Evolutionary conservation across 371 early-diverging fungal genomes (phyloP).

Genomic region (Choanephora cucurbitarum): DNA sequence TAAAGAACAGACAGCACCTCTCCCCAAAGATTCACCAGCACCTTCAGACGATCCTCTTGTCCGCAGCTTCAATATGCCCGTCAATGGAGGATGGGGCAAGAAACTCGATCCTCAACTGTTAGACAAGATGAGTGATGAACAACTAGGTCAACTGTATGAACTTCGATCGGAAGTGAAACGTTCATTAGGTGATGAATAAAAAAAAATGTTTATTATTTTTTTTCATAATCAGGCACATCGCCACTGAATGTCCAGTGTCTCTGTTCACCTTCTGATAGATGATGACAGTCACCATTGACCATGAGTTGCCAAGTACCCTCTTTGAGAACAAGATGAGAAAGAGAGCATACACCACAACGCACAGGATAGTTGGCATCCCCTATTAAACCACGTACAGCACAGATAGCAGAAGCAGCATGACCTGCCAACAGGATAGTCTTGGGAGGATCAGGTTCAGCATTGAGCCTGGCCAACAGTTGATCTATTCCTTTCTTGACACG

Average conservation of each 20-base stretch:
- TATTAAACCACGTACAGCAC: conserved; percentile 36
- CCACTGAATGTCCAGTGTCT: conserved; percentile 43
- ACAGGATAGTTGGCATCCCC: conserved; percentile 27
- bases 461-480: conserved; percentile 23
- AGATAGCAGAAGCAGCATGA: conserved; percentile 44
- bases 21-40: conserved; percentile 26
- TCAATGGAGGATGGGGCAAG: conserved; percentile 52
- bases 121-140: conserved; percentile 69
- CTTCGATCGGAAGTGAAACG: conserved; percentile 59
- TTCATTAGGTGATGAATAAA: conserved; percentile 35
- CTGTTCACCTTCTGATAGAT: conserved; percentile 36
- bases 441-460: conserved; percentile 19
- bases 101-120: conserved; percentile 48
- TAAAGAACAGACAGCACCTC: conserved; percentile 37
- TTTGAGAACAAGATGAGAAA: conserved; percentile 29
- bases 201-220: conserved; percentile 15
- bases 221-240: conserved; percentile 43
- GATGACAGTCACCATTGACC: conserved; percentile 25
- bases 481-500: conserved; percentile 35
- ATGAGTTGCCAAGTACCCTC: conserved; percentile 29
- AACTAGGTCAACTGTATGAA: conserved; percentile 68
- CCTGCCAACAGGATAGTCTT: conserved; percentile 31
- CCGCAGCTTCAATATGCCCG: conserved; percentile 35
- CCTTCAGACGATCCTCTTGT: conserved; percentile 38
- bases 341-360: conserved; percentile 30